These are phyloP conservation scores for Bassia scoparia DNA, from an alignment of 148 eudicot genomes.

Conservation along the genomic window DNA sequence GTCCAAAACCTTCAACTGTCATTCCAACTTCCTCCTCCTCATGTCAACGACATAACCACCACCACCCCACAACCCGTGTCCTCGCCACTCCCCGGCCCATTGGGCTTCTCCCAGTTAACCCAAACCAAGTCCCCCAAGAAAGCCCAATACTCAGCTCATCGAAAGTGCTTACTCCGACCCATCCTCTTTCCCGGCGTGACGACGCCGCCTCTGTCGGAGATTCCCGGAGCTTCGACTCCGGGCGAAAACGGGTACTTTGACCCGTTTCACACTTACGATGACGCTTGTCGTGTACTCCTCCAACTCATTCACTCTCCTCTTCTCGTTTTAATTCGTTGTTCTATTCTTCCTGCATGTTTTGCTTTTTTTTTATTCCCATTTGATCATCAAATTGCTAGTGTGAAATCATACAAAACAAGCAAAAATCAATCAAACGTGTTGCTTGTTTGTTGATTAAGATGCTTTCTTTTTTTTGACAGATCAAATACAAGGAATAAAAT, in stretches of 20 bases:
- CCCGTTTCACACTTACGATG: slow-evolving; percentile 37
- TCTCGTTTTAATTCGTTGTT: slow-evolving; percentile 26
- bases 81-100: slow-evolving; percentile 10
- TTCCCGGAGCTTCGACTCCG: slow-evolving; percentile 25
- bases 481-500: no score
- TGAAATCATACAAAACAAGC: no score
- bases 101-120: slow-evolving; percentile 3
- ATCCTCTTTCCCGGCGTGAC: slow-evolving; percentile 18
- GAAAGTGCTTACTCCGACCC: slow-evolving; percentile 53
- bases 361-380: background rate
- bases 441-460: no score
- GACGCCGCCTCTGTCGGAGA: slow-evolving; percentile 12
- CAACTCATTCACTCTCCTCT: slow-evolving; percentile 12
- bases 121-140: slow-evolving; percentile 20
- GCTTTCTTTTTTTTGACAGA: no score
- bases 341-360: background rate
- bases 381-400: background rate
- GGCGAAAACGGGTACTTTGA: slow-evolving; percentile 26
- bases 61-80: background rate
- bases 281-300: slow-evolving; percentile 23
- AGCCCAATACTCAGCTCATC: slow-evolving; percentile 21
- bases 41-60: background rate
- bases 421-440: no score
- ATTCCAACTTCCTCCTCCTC: no score
- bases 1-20: no score